These are phyloP conservation scores for Fusarium poae DNA, from an alignment of 2,329 filamentous ascomycete genomes.

Conservation along the genomic window DNA sequence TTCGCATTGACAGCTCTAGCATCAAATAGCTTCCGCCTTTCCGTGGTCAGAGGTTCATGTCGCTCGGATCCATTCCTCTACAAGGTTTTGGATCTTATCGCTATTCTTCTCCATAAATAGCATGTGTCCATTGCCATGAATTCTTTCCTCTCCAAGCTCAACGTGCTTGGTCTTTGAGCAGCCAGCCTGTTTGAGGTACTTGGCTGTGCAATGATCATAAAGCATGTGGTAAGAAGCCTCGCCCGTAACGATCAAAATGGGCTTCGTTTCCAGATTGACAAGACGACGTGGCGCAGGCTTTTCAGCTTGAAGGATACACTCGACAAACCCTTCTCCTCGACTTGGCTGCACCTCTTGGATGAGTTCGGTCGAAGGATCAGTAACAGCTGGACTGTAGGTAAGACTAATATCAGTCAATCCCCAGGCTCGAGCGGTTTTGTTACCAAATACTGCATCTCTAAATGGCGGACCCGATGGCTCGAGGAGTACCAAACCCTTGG, in stretches of 20 bases:
- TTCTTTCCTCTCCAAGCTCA: slow-evolving; percentile 36
- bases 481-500: slow-evolving; percentile 58
- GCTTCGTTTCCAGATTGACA: slow-evolving; percentile 52
- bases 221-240: slow-evolving; percentile 43
- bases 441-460: slow-evolving; percentile 55
- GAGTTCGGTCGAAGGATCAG: slow-evolving; percentile 33
- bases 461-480: slow-evolving; percentile 65
- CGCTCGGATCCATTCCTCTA: slow-evolving; percentile 1
- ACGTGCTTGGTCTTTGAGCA: slow-evolving; percentile 39
- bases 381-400: slow-evolving; percentile 58
- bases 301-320: slow-evolving; percentile 36
- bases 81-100: slow-evolving; percentile 11
- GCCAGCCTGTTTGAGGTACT: slow-evolving; percentile 37
- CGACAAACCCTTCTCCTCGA: slow-evolving; percentile 10
- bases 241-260: slow-evolving; percentile 37
- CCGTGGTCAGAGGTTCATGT: background rate
- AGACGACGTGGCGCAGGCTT: slow-evolving; percentile 43
- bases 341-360: slow-evolving; percentile 25
- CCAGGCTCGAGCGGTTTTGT: slow-evolving; percentile 53
- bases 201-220: slow-evolving; percentile 41
- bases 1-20: too few species aligned
- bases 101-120: slow-evolving; percentile 46
- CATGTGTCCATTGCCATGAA: slow-evolving; percentile 44
- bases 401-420: slow-evolving; percentile 63
- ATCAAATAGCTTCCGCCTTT: too few species aligned